phyloP scores from a whole-genome alignment of 768 basidiomycete genomes.

The Boletus rufocinnamomeus region DNA sequence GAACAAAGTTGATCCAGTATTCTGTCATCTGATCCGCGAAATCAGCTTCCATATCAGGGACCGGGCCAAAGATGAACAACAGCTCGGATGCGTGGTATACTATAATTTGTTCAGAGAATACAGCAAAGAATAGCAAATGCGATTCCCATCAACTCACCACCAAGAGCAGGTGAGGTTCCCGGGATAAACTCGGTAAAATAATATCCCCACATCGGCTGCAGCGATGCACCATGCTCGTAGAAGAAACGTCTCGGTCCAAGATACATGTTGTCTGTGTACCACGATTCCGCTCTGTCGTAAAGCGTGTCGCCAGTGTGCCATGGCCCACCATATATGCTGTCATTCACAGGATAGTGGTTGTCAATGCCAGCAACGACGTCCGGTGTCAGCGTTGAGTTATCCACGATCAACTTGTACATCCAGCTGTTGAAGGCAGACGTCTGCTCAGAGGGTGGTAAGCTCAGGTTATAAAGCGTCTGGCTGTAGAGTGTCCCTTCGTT shows the following conservation, averaged over 20 bases:
- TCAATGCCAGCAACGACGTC: slow-evolving; percentile 43
- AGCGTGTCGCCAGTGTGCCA: slow-evolving; percentile 63
- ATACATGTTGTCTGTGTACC: slow-evolving; percentile 63
- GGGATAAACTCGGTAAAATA: slow-evolving; percentile 60
- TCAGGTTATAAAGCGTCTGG: slow-evolving; percentile 37
- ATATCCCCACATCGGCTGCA: slow-evolving; percentile 55
- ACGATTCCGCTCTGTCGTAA: slow-evolving; percentile 56
- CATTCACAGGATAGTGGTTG: slow-evolving; percentile 49
- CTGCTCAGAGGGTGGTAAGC: slow-evolving; percentile 42
- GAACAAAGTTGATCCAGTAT: slow-evolving; percentile 58
- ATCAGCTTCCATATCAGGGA: slow-evolving; percentile 44
- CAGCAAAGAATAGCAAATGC: not conserved
- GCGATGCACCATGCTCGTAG: slow-evolving; percentile 47
- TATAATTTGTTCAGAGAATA: not conserved
- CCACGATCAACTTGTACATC: slow-evolving; percentile 51
- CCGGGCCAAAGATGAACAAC: slow-evolving; percentile 37
- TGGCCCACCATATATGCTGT: slow-evolving; percentile 46
- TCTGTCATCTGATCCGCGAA: slow-evolving; percentile 52
- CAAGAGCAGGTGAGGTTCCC: slow-evolving; percentile 47
- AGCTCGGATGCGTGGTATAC: slow-evolving; percentile 22
- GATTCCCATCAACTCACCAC: slow-evolving; percentile 40
- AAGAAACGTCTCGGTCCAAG: slow-evolving; percentile 52
- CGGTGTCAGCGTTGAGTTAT: slow-evolving; percentile 38
- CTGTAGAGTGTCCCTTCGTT: slow-evolving; percentile 18
- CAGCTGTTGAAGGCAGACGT: slow-evolving; percentile 47